A percentile compares a stretch with the other conserved stretches of the same genome.
Evolutionary conservation across 129 eudicot genomes (phyloP).

Genomic region (Dittrichia graveolens): DNA sequence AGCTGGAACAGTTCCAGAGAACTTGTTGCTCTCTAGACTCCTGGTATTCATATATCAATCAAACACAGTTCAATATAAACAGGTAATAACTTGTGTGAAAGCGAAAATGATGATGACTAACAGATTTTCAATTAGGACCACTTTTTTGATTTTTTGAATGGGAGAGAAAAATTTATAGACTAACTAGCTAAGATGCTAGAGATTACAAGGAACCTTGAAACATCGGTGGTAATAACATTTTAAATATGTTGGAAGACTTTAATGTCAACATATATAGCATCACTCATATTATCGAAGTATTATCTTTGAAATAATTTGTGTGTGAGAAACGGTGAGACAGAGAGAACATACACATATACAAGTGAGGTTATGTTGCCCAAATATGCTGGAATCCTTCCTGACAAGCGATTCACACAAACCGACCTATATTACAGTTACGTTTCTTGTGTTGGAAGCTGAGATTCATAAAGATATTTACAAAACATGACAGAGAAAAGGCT

Average conservation of each 20-base stretch:
- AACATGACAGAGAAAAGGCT: conserved; percentile 28
- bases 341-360: conserved; percentile 46
- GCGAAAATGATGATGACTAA: not conserved
- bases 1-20: conserved; percentile 60
- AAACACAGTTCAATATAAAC: not conserved
- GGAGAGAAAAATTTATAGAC: too few species aligned
- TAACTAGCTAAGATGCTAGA: too few species aligned
- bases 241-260: too few species aligned
- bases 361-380: conserved; percentile 68
- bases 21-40: conserved; percentile 55
- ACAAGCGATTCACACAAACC: conserved; percentile 54
- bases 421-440: conserved; percentile 33
- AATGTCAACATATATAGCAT: too few species aligned
- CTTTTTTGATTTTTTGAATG: too few species aligned
- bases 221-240: too few species aligned
- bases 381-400: conserved; percentile 63
- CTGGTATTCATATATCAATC: conserved; percentile 37
- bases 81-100: not conserved
- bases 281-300: not conserved
- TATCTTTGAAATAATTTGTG: not conserved
- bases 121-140: too few species aligned
- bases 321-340: conserved; percentile 14
- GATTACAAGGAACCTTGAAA: too few species aligned
- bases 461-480: not conserved
- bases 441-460: not conserved